phyloP scores from a whole-genome alignment of 352 stramenopile genomes.

The Pythium monospermum region DNA sequence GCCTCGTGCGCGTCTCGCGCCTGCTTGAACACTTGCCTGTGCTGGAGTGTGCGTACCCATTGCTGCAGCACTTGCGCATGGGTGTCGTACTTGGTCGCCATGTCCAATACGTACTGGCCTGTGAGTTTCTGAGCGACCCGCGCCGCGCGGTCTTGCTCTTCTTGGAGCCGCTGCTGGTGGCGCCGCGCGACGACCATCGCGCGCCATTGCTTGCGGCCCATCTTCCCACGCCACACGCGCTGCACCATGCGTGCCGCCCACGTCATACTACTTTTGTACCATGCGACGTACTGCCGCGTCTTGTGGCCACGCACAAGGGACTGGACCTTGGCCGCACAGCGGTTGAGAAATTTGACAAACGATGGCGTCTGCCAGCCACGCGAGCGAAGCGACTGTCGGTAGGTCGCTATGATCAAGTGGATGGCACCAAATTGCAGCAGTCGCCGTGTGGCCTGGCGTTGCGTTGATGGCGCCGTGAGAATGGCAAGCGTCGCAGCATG shows the following conservation, averaged over 20 bases:
- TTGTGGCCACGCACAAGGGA: conserved; percentile 49
- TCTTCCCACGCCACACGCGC: conserved; percentile 56
- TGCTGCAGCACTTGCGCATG: conserved; percentile 48
- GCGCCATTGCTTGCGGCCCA: conserved; percentile 54
- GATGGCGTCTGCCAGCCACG: conserved; percentile 62
- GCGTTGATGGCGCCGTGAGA: not conserved
- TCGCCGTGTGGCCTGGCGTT: not conserved
- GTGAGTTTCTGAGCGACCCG: conserved; percentile 58
- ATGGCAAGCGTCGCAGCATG: conserved; percentile 32
- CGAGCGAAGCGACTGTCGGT: conserved; percentile 34
- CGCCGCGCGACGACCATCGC: conserved; percentile 36
- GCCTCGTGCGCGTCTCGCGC: conserved; percentile 20
- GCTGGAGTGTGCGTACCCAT: conserved; percentile 55
- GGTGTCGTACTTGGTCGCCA: conserved; percentile 29
- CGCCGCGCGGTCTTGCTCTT: conserved; percentile 54
- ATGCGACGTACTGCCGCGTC: conserved; percentile 26
- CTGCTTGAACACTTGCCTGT: conserved; percentile 52
- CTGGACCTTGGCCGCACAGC: conserved; percentile 50
- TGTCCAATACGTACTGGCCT: conserved; percentile 49
- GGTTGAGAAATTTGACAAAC: conserved; percentile 34
- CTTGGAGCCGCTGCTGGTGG: conserved; percentile 36
- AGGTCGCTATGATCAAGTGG: conserved; percentile 39
- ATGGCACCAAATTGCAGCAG: conserved; percentile 59
- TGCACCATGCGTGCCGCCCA: conserved; percentile 35
- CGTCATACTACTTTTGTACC: conserved; percentile 28